A percentile compares a stretch with the other conserved stretches of the same genome.
Evolutionary conservation across 441 rosid genomes (phyloP).

Genomic region (Heliophila coronopifolia): DNA sequence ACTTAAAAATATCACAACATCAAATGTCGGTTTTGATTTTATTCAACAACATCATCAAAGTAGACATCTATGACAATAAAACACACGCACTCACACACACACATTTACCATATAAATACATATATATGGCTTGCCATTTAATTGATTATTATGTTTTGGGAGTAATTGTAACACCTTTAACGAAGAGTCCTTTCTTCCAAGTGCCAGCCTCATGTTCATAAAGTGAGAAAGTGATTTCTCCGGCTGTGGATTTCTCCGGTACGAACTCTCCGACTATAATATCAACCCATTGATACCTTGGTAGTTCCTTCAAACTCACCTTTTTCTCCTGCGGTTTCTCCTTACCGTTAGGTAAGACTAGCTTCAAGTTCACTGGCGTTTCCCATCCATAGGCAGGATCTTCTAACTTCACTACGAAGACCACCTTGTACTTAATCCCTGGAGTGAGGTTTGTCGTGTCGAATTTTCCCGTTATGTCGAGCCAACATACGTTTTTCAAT

Average conservation of each 20-base stretch:
- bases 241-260: slow-evolving; percentile 17
- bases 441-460: slow-evolving; percentile 45
- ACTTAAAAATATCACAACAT: background rate
- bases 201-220: slow-evolving; percentile 40
- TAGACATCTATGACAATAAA: background rate
- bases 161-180: slow-evolving; percentile 51
- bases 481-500: slow-evolving; percentile 57
- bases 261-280: slow-evolving; percentile 44
- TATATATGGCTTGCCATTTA: background rate
- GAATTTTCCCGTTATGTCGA: slow-evolving; percentile 42
- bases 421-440: slow-evolving; percentile 38
- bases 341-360: slow-evolving; percentile 45
- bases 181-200: slow-evolving; percentile 60
- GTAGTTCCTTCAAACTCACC: slow-evolving; percentile 31
- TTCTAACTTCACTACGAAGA: slow-evolving; percentile 40
- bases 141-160: slow-evolving; percentile 31
- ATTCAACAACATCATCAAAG: slow-evolving; percentile 6
- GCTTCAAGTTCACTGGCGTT: slow-evolving; percentile 41
- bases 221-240: slow-evolving; percentile 45
- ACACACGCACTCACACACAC: background rate
- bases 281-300: slow-evolving; percentile 49
- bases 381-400: slow-evolving; percentile 56
- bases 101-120: too few species aligned
- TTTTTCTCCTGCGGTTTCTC: slow-evolving; percentile 23
- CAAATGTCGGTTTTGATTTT: slow-evolving; percentile 12